Evolutionary conservation across 116 monocot genomes (phyloP), one percentile per base, ranked within the genome.

Genomic region (Dioscorea cayenensis): DNA sequence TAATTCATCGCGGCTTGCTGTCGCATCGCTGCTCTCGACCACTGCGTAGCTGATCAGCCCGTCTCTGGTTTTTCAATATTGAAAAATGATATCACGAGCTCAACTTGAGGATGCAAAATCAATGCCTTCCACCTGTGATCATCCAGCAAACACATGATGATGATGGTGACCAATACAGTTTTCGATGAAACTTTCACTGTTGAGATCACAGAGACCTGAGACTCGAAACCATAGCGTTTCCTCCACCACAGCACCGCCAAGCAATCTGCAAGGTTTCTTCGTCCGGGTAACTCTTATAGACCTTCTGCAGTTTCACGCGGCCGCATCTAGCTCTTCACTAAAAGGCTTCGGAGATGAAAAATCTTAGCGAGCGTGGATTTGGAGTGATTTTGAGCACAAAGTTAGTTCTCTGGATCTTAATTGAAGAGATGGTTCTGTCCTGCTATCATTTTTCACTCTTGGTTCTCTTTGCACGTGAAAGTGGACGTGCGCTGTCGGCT

Each of bases 191-290:
- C 55, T n/a, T 55, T 18, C 19, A 55, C 55, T 18, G n/a, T 55
- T 55, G n/a, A 55, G n/a, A 55, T 19, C 5, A 71, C 64, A 49
- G 23, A 61, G 11, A 11, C 22, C 0, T 65, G 14, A 51, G 73
- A 66, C 10, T 77, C 80, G n/a, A 3, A 51, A 94, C 94, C 95
- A 95, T 66, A 95, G 81, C n/a, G n/a, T n/a, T 67, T 95, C 95
- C 80, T 95, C 95, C 12, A 89, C 77, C 18, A 95, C 85, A n/a
- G n/a, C n/a, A 92, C 87, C 20, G 95, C 95, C n/a, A n/a, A n/a
- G 76, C 92, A 90, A 74, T 95, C 92, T 17, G 95, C 95, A 16
- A 95, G 73, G 38, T 82, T 92, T 74, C 95, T 83, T 71, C 95
- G 25, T 5, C 92, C 28, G 92, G 68, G 64, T 92, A 90, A 75